Conservation (phyloP, 2,329 filamentous ascomycete species). For the Penicillium digitatum region DNA sequence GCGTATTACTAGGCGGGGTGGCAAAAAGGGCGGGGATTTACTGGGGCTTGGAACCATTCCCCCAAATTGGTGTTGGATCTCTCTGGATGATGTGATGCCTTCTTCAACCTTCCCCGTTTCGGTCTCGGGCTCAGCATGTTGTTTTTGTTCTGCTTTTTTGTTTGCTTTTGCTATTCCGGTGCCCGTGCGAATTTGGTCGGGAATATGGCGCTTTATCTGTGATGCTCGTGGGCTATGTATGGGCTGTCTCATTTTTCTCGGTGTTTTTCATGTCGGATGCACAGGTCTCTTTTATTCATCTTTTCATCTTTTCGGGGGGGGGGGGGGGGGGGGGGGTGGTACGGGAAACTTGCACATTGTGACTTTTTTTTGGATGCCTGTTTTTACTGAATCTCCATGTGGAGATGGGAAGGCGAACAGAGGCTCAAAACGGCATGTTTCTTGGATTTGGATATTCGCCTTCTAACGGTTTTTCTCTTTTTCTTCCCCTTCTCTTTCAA, state of each 20-base stretch:
- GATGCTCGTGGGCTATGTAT: constrained; percentile 7
- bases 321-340: constrained; percentile 1
- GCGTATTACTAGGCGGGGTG: background rate
- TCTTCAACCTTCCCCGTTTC: background rate
- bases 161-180: constrained; percentile 8
- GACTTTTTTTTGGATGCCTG: constrained; percentile 7
- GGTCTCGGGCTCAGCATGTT: background rate
- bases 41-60: background rate
- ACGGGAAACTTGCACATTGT: constrained; percentile 9
- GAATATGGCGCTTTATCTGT: constrained; percentile 16
- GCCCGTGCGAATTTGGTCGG: constrained; percentile 12
- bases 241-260: constrained; percentile 13
- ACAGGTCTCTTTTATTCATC: background rate
- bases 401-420: constrained; percentile 8
- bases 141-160: constrained; percentile 1
- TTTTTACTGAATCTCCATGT: constrained; percentile 6
- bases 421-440: constrained; percentile 13
- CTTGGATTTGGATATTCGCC: constrained; percentile 2
- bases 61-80: background rate
- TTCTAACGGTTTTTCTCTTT: constrained; percentile 3
- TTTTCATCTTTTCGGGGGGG: background rate
- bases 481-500: background rate
- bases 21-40: background rate
- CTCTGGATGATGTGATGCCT: constrained; percentile 1
- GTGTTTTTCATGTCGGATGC: constrained; percentile 13